Evolutionary conservation across 2,329 filamentous ascomycete genomes (phyloP).

Genomic region (Cladophialophora bantiana): DNA sequence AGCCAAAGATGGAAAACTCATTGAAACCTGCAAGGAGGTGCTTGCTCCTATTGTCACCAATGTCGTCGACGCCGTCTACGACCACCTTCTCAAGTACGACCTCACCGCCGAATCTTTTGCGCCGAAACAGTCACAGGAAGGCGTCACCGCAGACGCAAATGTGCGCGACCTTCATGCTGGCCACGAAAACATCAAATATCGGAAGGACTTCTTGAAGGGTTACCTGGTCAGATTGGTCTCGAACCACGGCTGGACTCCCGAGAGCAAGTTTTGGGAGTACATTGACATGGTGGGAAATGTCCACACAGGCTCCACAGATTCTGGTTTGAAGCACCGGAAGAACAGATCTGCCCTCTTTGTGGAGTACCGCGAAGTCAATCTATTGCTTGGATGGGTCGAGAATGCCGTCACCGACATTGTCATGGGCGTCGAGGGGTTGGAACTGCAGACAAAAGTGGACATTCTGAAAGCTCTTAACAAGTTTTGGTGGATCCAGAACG

Average conservation of each 20-base stretch:
- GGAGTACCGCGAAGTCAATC: conserved; percentile 42
- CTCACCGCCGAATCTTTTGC: conserved; percentile 45
- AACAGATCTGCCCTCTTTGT: conserved; percentile 42
- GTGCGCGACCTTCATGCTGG: conserved; percentile 36
- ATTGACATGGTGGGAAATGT: conserved; percentile 44
- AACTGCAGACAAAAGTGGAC: conserved; percentile 40
- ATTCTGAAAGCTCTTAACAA: conserved; percentile 43
- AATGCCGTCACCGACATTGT: conserved; percentile 42
- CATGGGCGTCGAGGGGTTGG: conserved; percentile 41
- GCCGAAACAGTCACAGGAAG: conserved; percentile 39
- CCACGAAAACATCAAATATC: conserved; percentile 43
- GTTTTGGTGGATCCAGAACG: conserved; percentile 46
- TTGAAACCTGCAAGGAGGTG: conserved; percentile 39
- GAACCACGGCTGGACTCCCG: conserved; percentile 43
- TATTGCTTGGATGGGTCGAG: conserved; percentile 43
- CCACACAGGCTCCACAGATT: conserved; percentile 41
- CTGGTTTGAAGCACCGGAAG: conserved; percentile 42
- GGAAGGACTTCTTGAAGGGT: conserved; percentile 43
- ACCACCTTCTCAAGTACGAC: conserved; percentile 43
- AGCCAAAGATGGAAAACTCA: conserved; percentile 39
- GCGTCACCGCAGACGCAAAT: conserved; percentile 13
- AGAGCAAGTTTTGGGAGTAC: conserved; percentile 43
- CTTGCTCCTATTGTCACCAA: conserved; percentile 41
- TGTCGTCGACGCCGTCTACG: conserved; percentile 44
- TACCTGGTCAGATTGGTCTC: conserved; percentile 43